Evolutionary conservation across 2,329 filamentous ascomycete genomes (phyloP), one percentile per base, ranked within the genome.

Genomic region (Aspergillus aculeatinus): DNA sequence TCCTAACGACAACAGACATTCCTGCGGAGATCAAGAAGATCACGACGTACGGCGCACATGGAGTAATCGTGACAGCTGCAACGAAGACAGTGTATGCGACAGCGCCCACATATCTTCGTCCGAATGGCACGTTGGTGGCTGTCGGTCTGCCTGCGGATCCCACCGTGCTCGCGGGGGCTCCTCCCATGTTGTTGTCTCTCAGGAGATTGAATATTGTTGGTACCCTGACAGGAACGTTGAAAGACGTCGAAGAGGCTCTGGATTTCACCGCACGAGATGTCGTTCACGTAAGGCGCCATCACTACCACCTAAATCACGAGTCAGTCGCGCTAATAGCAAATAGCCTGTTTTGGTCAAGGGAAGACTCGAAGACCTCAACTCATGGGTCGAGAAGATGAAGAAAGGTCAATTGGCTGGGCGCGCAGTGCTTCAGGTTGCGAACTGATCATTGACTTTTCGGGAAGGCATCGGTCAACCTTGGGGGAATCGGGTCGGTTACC

Each of bases 61-160:
- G 91, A 39, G 92, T 94, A 62, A 82, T 97, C 65, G 83, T 96
- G 51, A 86, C 97, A 60, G 93, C 94, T 61, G 92, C 91, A 54
- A 85, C 82, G 67, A 92, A 96, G 85, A 91, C 89, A 82, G 93
- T 93, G 55, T 97, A 97, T 87, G 91, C 96, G 80, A 92, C 96
- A 81, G 94, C 94, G 48, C 87, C 90, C 50, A 87, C 83, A 77
- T 96, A 96, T 78, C 88, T 96, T 63, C 89, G 93, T 60, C 85
- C 91, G 57, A 86, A 87, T 63, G 93, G 93, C 60, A 85, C 86
- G 29, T 89, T 97, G 71, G 85, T 96, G 64, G 93, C 90, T 78
- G 94, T 98, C 70, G 93, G 93, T 71, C 82, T 97, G 25, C 93
- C 93, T 4, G 88, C 90, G 42, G 83, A 88, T 65, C 91, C 93